Evolutionary conservation across 441 rosid species (phyloP).

Genomic region (Raphanus hybrid): DNA sequence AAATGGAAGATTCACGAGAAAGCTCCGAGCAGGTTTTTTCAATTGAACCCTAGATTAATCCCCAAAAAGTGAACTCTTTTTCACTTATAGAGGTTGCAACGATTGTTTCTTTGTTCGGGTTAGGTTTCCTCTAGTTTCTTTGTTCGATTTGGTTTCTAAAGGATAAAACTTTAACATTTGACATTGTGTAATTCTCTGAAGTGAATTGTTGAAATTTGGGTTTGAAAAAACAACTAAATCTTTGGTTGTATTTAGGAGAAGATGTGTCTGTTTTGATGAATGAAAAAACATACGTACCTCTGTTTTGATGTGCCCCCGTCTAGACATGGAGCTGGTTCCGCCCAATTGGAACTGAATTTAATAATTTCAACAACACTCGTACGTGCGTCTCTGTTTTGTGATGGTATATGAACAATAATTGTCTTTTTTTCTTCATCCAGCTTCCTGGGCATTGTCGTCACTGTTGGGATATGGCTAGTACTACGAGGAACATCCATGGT

Average conservation of each 20-base stretch:
- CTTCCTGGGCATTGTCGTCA: background rate
- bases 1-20: no score
- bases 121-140: no score
- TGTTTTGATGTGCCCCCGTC: no score
- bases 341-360: no score
- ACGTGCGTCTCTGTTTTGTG: background rate
- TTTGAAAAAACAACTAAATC: background rate
- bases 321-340: no score
- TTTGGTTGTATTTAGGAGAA: slow-evolving; percentile 23
- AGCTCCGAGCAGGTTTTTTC: slow-evolving; percentile 19
- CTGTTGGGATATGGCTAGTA: slow-evolving; percentile 57
- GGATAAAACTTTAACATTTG: background rate
- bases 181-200: background rate
- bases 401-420: no score
- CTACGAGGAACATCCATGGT: slow-evolving; percentile 59
- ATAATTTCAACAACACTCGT: no score
- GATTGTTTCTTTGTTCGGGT: background rate
- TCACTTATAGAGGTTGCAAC: no score
- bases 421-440: background rate
- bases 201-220: background rate
- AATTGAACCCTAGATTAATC: slow-evolving; percentile 15
- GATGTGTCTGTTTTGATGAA: no score
- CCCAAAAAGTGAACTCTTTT: background rate
- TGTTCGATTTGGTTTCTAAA: background rate
- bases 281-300: no score